Base-by-base conservation (phyloP, 1,284 basidiomycete species). In the Ceratobasidium sp. region DNA sequence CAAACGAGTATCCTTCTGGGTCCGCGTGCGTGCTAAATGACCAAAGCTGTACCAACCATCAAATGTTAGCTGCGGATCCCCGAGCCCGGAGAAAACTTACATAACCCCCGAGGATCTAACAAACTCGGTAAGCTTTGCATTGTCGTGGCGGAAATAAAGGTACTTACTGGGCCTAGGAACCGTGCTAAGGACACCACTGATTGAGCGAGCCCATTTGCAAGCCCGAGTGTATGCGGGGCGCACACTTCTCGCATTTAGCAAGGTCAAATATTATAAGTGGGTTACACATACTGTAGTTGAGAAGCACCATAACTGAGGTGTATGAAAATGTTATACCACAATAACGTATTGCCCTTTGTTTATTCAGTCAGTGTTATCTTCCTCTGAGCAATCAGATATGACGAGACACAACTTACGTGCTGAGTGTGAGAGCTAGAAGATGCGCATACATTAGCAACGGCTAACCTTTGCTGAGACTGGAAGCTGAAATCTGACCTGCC, bases 171-270 rank as follows among this genome's bases (percentile, higher is more conserved):
- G 17, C 91, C 91, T 32, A 89, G 74, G 77, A 90, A 92, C 43
- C 91, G 85, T 20, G 90, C 90, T 32, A 93, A 84, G 75, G 90
- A 91, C 72, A 91, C 91, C 43, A 92, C 90, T 76, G 90, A 92
- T 77, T 93, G 91, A 0, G 90, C 91, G 38, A 90, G 85, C 22
- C 91, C 91, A 74, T 93, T 93, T 1, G 91, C 89, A 70, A 87
- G 86, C 15, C 90, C 89, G 29, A 93, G 84, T 22, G 88, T 83
- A 67, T 83, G 83, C 7, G 91, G 91, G 10, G 91, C 91, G 0
- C 91, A 91, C 89, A 92, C 91, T 92, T 69, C 34, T 38, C 34
- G 13, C 49, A 25, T 13, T 29, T 25, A 20, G 47, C n/a, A 52
- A 25, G 25, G 10, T 57, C 43, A 29, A 43, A 57, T 40, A 27